Base-by-base conservation (phyloP, 2,329 filamentous ascomycete genomes). In the Fusarium oxysporum region DNA sequence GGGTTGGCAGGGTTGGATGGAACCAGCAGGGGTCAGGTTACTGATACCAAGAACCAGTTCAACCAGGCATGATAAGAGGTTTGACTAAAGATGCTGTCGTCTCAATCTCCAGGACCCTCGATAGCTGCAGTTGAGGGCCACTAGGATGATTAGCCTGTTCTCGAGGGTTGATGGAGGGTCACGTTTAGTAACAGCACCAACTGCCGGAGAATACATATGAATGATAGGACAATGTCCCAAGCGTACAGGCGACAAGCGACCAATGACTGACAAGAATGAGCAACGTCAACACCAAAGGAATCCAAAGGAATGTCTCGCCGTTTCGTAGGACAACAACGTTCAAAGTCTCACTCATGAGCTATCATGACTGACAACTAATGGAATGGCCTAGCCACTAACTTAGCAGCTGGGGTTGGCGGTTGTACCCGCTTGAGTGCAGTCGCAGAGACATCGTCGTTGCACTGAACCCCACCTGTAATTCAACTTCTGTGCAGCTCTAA, bases 401-500 rank as follows among this genome's bases (percentile, higher is more conserved):
- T 3, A 41, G 50, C 50, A 30, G 48, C 37, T 41, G 70, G 48
- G 67, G 30, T 70, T 50, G 37, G 47, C 61, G 62, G 60, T 67
- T 67, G 67, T 71, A 71, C 54, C 63, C 69, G 53, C 68, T 68
- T 56, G 44, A 53, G 38, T 54, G 67, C 62, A 55, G 45, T 58
- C 23, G 23, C 23, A 23, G 23, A 23, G 23, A 23, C 23, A 23
- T 23, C 23, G 23, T 23, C 51, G 70, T 61, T 47, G 70, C 66
- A 73, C 57, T 61, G 55, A 65, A 59, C 71, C 59, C 71, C 71
- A 74, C 71, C 61, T 47, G 41, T 38, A 72, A 64, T 55, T 73
- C 66, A 58, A 64, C 35, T 66, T 61, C 48, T 61, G 45, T 44
- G 50, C 66, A 69, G 44, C 58, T 56, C 45, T 33, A 62, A 57